Evolutionary conservation across 2,329 filamentous ascomycete species (phyloP).

Genomic region (Trichoderma cornu-damae): DNA sequence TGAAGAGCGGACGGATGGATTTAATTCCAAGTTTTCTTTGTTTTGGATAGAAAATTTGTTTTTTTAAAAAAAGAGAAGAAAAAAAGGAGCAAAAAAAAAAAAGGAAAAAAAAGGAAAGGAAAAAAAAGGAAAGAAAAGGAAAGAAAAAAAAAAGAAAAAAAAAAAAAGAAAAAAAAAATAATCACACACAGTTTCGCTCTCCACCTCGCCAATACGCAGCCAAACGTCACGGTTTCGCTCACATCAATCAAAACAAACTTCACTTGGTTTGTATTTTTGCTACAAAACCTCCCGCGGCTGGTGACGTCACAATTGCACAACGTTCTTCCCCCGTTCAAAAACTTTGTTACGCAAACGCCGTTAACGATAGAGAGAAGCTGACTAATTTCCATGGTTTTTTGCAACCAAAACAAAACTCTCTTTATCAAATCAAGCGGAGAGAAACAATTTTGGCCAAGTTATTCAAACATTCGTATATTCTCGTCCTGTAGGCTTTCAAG

Average conservation of each 20-base stretch:
- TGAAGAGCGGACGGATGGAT: no score
- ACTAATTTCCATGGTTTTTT: no score
- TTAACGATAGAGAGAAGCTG: no score
- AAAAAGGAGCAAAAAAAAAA: not conserved
- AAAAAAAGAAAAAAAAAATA: not conserved
- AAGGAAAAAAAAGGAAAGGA: not conserved
- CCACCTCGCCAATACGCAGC: slow-evolving; percentile 3
- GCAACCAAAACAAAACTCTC: no score
- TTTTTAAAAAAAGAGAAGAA: not conserved
- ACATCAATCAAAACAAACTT: not conserved
- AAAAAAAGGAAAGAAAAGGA: not conserved
- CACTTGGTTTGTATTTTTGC: no score
- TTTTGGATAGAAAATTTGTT: no score
- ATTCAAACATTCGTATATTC: slow-evolving; percentile 37
- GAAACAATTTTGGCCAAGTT: not conserved
- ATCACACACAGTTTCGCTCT: slow-evolving; percentile 8
- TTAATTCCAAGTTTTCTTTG: no score
- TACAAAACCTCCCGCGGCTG: not conserved
- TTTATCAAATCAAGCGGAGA: not conserved
- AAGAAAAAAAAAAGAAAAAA: not conserved
- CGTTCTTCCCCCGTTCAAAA: no score
- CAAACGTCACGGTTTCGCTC: slow-evolving; percentile 17
- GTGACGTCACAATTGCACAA: slow-evolving; percentile 24
- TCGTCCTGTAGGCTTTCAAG: slow-evolving; percentile 32
- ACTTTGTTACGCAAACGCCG: no score